phyloP scores from a whole-genome alignment of 2,329 filamentous ascomycete species.

The Scopulariopsis brevicaulis region DNA sequence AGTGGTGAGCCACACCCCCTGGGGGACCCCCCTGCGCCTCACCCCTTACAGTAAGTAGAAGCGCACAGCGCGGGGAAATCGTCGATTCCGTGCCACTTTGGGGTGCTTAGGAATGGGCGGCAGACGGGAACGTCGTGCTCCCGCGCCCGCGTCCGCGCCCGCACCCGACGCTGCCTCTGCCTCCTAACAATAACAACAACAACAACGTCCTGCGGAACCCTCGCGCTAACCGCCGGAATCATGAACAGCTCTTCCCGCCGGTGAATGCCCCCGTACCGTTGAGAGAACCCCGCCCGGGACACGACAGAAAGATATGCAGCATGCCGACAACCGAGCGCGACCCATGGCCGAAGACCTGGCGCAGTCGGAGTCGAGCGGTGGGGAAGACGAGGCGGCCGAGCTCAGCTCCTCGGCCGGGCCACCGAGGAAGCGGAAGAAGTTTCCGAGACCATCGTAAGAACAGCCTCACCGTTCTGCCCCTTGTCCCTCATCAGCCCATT shows the following conservation, averaged over 20 bases:
- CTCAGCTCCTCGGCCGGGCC: constrained; percentile 10
- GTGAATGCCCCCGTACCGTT: no score
- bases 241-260: no score
- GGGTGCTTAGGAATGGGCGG: not conserved
- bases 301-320: not conserved
- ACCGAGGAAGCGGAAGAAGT: constrained; percentile 23
- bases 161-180: no score
- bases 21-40: not conserved
- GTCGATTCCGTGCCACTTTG: not conserved
- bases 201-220: no score
- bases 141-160: no score
- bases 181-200: no score
- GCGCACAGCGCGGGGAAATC: not conserved
- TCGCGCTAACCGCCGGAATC: no score
- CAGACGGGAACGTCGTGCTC: not conserved
- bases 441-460: constrained; percentile 30
- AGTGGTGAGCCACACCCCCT: not conserved
- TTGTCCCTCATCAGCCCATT: not conserved
- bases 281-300: not conserved
- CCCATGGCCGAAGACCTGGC: constrained; percentile 1
- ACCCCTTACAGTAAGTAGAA: not conserved
- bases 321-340: not conserved
- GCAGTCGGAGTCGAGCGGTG: constrained; percentile 19
- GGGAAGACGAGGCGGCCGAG: constrained; percentile 17
- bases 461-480: constrained; percentile 1